Percentiles rank a stretch among this genome's conserved stretches.
Conservation (phyloP, 139 green algal species). For the Chlamydomonas incerta region DNA sequence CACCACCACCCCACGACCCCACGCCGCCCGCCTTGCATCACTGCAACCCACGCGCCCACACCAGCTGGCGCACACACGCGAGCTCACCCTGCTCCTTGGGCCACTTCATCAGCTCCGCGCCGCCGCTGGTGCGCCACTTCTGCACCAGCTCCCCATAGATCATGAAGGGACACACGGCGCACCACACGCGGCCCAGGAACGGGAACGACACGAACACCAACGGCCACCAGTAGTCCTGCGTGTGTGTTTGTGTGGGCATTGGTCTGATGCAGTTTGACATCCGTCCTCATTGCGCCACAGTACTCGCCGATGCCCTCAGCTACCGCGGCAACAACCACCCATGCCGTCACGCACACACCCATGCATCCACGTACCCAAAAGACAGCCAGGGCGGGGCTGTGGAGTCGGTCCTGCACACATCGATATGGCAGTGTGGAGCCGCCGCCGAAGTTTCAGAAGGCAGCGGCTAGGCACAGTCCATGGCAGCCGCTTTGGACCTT, state of each 20-base stretch:
- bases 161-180: constrained; percentile 90
- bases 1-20: too few relatives aligned
- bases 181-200: constrained; percentile 86
- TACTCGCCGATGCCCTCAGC: too few relatives aligned
- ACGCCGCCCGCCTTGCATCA: too few relatives aligned
- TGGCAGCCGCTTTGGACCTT: not conserved
- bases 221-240: constrained; percentile 86
- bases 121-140: constrained; percentile 62
- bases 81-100: constrained; percentile 59
- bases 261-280: too few relatives aligned
- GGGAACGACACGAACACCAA: constrained; percentile 82
- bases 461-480: not conserved
- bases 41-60: too few relatives aligned
- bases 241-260: too few relatives aligned
- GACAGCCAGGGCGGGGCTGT: constrained; percentile 81
- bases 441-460: not conserved
- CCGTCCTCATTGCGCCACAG: too few relatives aligned
- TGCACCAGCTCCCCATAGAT: constrained; percentile 85
- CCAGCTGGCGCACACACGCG: too few relatives aligned
- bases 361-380: too few relatives aligned
- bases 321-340: too few relatives aligned
- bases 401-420: constrained; percentile 77
- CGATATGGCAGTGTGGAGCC: too few relatives aligned
- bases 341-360: too few relatives aligned
- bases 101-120: constrained; percentile 80